phyloP scores from a whole-genome alignment of 352 stramenopile genomes.

The Pythium sp. region DNA sequence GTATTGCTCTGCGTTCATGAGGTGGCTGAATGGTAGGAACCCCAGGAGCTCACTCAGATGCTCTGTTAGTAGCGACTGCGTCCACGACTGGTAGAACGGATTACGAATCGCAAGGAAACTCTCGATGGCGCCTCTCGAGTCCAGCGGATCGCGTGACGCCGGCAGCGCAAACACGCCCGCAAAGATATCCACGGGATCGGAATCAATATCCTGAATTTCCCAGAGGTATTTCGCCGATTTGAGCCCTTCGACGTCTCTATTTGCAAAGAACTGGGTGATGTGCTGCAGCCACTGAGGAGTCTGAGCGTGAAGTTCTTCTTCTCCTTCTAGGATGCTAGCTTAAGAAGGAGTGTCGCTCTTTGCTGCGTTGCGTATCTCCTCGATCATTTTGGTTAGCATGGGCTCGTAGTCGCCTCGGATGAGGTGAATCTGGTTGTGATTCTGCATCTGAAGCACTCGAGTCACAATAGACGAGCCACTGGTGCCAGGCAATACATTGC shows the following conservation, averaged over 20 bases:
- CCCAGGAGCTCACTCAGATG: not conserved
- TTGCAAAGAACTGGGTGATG: not conserved
- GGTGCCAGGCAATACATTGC: not conserved
- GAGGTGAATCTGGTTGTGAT: not conserved
- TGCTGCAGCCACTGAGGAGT: not conserved
- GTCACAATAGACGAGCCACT: not conserved
- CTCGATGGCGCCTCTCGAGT: not conserved
- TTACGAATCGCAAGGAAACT: slow-evolving; percentile 6
- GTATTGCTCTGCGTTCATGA: not conserved
- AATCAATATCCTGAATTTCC: not conserved
- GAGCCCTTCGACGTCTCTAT: not conserved
- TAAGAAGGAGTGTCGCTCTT: not conserved
- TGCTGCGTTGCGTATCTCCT: not conserved
- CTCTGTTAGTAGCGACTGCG: not conserved
- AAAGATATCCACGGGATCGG: not conserved
- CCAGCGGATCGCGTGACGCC: not conserved
- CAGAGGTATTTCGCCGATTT: not conserved
- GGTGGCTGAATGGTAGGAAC: not conserved
- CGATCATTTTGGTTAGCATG: not conserved
- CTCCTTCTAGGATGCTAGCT: not conserved
- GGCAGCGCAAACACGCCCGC: not conserved
- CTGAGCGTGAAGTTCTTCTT: not conserved
- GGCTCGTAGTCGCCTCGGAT: not conserved
- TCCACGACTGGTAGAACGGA: not conserved
- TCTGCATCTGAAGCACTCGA: not conserved